These are phyloP conservation scores for Bryum argenteum DNA, from an alignment of 225 moss, liverwort and hornwort genomes.

Conservation along the genomic window DNA sequence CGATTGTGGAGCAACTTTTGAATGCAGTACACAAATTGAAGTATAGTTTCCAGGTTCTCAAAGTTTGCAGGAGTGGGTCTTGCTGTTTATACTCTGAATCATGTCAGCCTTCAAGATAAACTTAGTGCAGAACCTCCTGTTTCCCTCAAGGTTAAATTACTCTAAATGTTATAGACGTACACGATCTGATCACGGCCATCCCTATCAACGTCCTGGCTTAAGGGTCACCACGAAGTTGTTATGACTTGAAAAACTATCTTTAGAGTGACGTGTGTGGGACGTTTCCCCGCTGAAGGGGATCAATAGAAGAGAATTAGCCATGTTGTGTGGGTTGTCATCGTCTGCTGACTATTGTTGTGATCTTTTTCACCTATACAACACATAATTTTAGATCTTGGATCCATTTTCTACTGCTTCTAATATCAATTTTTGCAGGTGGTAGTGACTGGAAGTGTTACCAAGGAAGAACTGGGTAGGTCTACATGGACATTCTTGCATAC, in stretches of 20 bases:
- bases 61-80: not conserved
- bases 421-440: slow-evolving; percentile 42
- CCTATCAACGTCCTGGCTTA: not conserved
- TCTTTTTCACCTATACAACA: not conserved
- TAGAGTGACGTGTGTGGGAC: not conserved
- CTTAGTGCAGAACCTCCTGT: not conserved
- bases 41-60: not conserved
- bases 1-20: not conserved
- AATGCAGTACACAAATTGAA: not conserved
- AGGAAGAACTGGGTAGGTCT: slow-evolving; percentile 89
- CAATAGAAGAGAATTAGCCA: not conserved
- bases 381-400: not conserved
- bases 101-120: not conserved
- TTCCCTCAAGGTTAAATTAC: not conserved
- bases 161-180: not conserved
- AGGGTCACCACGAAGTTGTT: not conserved
- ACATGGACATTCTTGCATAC: slow-evolving; percentile 99
- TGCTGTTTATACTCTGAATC: not conserved
- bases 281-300: not conserved
- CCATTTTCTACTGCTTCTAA: not conserved
- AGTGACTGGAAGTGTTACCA: slow-evolving; percentile 62
- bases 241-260: not conserved
- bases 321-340: not conserved
- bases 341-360: not conserved
- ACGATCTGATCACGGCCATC: not conserved